Conservation (phyloP, 129 eudicot species). For the Lactuca saligna region DNA sequence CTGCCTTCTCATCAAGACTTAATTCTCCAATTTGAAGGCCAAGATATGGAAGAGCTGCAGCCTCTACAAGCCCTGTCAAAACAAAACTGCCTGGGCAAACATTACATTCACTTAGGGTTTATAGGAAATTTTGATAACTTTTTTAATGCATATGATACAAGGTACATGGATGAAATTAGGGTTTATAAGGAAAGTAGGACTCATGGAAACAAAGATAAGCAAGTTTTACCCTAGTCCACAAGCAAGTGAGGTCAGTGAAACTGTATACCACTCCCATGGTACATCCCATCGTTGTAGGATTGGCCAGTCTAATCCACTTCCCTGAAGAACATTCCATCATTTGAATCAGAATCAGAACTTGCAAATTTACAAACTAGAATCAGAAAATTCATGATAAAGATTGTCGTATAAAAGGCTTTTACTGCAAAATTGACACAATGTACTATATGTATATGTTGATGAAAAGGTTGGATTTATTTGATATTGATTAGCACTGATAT, state of each 20-base stretch:
- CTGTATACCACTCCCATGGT: slow-evolving; percentile 98
- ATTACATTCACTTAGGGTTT: slow-evolving; percentile 32
- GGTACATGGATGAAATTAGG: slow-evolving; percentile 14
- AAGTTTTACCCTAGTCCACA: slow-evolving; percentile 74
- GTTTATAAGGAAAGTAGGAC: not conserved
- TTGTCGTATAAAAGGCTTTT: not conserved
- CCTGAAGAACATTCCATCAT: slow-evolving; percentile 42
- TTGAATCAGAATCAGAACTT: slow-evolving; percentile 7
- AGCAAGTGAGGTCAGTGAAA: slow-evolving; percentile 85
- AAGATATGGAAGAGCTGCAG: slow-evolving; percentile 64
- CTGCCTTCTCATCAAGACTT: slow-evolving; percentile 88
- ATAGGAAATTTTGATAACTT: not conserved
- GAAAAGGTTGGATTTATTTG: not conserved
- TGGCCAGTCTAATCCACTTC: slow-evolving; percentile 53
- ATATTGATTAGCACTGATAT: not conserved
- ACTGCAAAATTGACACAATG: not conserved
- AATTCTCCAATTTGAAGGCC: slow-evolving; percentile 66
- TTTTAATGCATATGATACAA: not conserved
- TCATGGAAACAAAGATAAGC: slow-evolving; percentile 2
- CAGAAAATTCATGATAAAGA: slow-evolving; percentile 6
- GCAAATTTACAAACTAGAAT: not conserved
- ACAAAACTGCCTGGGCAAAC: slow-evolving; percentile 90
- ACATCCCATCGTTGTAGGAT: slow-evolving; percentile 89
- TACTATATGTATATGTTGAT: not conserved
- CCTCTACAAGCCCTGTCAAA: slow-evolving; percentile 91